phyloP scores from a whole-genome alignment of 176 grass and related monocot species.

The Oryza brachyantha region DNA sequence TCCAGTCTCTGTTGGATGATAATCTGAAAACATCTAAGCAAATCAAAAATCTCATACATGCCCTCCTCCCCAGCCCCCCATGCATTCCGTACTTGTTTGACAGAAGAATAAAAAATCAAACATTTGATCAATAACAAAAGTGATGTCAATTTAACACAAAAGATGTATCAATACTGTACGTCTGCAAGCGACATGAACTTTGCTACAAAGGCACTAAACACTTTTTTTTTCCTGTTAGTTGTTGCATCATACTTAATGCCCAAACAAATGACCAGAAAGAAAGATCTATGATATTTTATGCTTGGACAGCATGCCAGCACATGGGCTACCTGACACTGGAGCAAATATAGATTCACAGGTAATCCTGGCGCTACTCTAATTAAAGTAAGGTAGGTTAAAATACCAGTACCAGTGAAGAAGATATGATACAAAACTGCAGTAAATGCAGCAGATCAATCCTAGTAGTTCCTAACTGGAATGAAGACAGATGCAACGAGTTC shows the following conservation, averaged over 20 bases:
- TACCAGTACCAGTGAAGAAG: neutral
- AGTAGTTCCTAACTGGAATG: slow-evolving; percentile 21
- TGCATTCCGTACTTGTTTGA: too few relatives aligned
- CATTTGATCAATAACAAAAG: too few relatives aligned
- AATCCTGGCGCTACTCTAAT: slow-evolving; percentile 12
- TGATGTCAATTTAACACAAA: neutral
- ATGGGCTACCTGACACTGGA: slow-evolving; percentile 32
- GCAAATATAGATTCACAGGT: slow-evolving; percentile 36
- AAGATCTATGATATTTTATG: slow-evolving; percentile 12
- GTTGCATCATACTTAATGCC: neutral
- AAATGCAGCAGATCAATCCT: slow-evolving; percentile 15
- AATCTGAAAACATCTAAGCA: too few relatives aligned
- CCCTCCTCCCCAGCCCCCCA: too few relatives aligned
- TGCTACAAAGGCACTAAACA: neutral
- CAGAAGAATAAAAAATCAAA: too few relatives aligned
- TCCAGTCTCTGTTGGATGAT: too few relatives aligned
- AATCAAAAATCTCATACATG: too few relatives aligned
- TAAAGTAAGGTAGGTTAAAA: slow-evolving; percentile 25
- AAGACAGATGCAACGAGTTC: neutral
- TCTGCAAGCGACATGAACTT: neutral
- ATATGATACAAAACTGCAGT: neutral
- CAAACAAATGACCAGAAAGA: slow-evolving; percentile 1
- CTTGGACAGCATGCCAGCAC: slow-evolving; percentile 41
- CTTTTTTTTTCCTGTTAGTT: neutral
- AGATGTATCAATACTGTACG: neutral